Conservation (phyloP, 495 filamentous ascomycete genomes). For the Cairneyella variabilis region DNA sequence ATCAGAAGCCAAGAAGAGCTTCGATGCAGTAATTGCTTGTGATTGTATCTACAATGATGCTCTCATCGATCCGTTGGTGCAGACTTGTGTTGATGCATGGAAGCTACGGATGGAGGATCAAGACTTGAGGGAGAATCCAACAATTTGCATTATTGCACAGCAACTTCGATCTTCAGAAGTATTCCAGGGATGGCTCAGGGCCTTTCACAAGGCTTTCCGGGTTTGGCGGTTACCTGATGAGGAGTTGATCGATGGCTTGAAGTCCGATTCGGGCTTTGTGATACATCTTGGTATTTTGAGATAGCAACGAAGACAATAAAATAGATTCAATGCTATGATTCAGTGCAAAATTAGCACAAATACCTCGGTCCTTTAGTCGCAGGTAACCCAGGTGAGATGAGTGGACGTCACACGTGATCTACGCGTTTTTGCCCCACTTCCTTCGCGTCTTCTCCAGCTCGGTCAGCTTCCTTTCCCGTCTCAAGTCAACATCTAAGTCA, state of each 20-base stretch:
- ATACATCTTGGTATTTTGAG: constrained; percentile 61
- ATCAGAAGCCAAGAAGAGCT: constrained; percentile 26
- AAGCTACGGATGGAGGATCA: constrained; percentile 38
- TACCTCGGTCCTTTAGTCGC: not conserved
- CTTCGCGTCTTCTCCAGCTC: too few species aligned
- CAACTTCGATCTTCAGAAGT: constrained; percentile 81
- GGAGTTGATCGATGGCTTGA: constrained; percentile 50
- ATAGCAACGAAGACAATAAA: not conserved
- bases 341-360: not conserved
- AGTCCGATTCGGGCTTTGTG: constrained; percentile 57
- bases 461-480: too few species aligned
- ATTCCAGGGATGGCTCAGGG: constrained; percentile 75
- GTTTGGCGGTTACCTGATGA: constrained; percentile 75
- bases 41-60: constrained; percentile 90
- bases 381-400: too few species aligned
- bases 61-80: constrained; percentile 76
- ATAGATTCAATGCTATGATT: not conserved
- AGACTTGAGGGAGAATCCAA: constrained; percentile 32
- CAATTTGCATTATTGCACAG: constrained; percentile 74
- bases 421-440: too few species aligned
- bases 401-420: too few species aligned
- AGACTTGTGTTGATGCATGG: constrained; percentile 78
- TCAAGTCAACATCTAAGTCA: too few species aligned
- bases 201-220: constrained; percentile 60
- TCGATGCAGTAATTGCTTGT: constrained; percentile 72